Evolutionary conservation across 2,329 filamentous ascomycete species (phyloP), one percentile per base, ranked within the genome.

Genomic region (Aspergillus piperis): DNA sequence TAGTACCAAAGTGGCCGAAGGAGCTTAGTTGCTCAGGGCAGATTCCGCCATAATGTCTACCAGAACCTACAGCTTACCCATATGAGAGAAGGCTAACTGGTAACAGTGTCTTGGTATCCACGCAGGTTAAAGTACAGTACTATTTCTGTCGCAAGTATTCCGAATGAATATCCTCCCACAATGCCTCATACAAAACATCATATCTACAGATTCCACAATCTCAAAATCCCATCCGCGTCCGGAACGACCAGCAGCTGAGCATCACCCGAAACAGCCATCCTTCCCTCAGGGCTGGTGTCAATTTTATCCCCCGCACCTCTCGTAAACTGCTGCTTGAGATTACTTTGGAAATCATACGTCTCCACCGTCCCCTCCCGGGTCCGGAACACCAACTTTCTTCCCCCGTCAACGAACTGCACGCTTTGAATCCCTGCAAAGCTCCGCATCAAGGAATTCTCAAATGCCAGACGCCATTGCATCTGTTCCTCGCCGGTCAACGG

Each of bases 291-390:
- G 36, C 54, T 50, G 15, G 17, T 10, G 3, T 57, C 57, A 15
- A 36, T 36, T 11, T 13, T 36, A 13, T 54, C n/a, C 44, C 49
- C 32, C 13, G 8, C 2, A 39, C 27, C 10, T 30, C 60, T 57
- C 17, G 39, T 57, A 51, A 62, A 62, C 48, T 57, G 61, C 36
- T 54, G 58, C 53, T 60, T 57, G 44, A 54, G 27, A 51, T 62
- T 58, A n/a, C 13, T 44, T 13, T 58, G 21, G 13, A 60, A 55
- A 60, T 62, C 54, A 54, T 62, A 54, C 52, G 54, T 48, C 32
- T 52, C 52, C n/a, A 62, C 57, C 8, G 61, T 60, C 21, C 61
- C 60, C n/a, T 60, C 53, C 32, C 1, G 2, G n/a, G 32, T 49
- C 57, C 36, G 57, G 11, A 58, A 49, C 4, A 36, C n/a, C 50